These are phyloP conservation scores for Solanum chmielewskii DNA, from an alignment of 257 asterid genomes.

Conservation along the genomic window DNA sequence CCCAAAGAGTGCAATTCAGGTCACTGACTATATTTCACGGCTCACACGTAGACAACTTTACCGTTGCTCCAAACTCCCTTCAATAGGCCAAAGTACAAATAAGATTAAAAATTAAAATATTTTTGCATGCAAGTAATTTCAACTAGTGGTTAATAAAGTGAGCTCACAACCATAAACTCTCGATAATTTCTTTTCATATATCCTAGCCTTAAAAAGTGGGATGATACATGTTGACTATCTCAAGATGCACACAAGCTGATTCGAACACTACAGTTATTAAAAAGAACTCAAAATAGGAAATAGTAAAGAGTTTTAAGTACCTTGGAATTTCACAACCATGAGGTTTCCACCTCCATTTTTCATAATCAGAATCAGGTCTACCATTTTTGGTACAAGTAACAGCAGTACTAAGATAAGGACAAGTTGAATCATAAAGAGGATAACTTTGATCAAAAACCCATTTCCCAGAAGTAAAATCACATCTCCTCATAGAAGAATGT, in stretches of 20 bases:
- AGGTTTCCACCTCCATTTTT: slow-evolving; percentile 84
- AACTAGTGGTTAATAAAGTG: background rate
- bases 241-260: background rate
- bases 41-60: background rate
- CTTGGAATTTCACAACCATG: slow-evolving; percentile 66
- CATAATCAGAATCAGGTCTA: slow-evolving; percentile 81
- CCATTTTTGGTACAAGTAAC: slow-evolving; percentile 70
- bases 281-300: too few species aligned
- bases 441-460: slow-evolving; percentile 72
- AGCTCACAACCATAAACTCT: background rate
- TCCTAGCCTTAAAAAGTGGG: background rate
- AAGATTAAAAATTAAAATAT: background rate
- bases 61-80: background rate
- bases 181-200: too few species aligned
- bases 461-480: slow-evolving; percentile 65
- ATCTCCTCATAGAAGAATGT: slow-evolving; percentile 36
- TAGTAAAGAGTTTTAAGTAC: slow-evolving; percentile 4
- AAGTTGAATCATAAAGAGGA: slow-evolving; percentile 60
- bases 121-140: background rate
- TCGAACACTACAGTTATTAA: background rate
- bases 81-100: background rate
- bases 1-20: background rate
- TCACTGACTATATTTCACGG: background rate
- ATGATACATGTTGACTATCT: background rate
- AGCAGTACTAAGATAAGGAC: slow-evolving; percentile 71